These are phyloP conservation scores for Boletus vermiculosoides DNA, from an alignment of 768 basidiomycete species.

Conservation along the genomic window DNA sequence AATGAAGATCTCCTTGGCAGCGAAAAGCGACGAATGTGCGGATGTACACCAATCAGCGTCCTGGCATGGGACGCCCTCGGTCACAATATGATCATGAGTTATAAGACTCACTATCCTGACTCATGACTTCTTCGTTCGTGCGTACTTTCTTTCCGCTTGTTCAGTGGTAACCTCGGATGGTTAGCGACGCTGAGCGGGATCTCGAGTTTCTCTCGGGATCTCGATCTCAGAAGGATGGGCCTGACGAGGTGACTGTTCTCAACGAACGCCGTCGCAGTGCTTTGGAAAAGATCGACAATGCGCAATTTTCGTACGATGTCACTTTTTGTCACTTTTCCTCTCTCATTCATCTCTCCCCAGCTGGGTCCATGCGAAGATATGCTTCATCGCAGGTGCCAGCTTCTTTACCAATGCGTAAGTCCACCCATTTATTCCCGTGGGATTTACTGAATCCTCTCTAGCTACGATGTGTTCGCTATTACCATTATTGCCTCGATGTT, in stretches of 20 bases:
- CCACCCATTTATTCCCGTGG: slow-evolving; percentile 2
- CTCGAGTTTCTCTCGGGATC: not conserved
- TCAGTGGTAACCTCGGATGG: slow-evolving; percentile 15
- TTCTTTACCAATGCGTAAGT: slow-evolving; percentile 85
- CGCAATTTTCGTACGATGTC: slow-evolving; percentile 68
- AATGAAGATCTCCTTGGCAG: slow-evolving; percentile 4
- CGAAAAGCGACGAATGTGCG: slow-evolving; percentile 23
- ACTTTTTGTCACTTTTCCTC: not conserved
- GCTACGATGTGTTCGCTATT: slow-evolving; percentile 85
- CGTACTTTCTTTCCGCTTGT: not conserved
- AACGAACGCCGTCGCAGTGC: slow-evolving; percentile 74
- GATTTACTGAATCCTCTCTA: slow-evolving; percentile 9
- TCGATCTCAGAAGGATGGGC: not conserved
- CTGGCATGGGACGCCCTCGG: slow-evolving; percentile 6
- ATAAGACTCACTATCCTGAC: slow-evolving; percentile 12
- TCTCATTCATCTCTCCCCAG: slow-evolving; percentile 34
- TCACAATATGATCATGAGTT: slow-evolving; percentile 1
- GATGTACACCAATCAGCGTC: slow-evolving; percentile 14
- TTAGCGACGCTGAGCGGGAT: not conserved
- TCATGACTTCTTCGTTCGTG: slow-evolving; percentile 1
- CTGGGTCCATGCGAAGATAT: slow-evolving; percentile 82
- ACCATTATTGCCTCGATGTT: slow-evolving; percentile 82
- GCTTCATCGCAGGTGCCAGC: slow-evolving; percentile 67
- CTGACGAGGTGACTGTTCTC: slow-evolving; percentile 32
- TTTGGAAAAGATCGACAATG: slow-evolving; percentile 81